Evolutionary conservation across 176 grass and related monocot genomes (phyloP).

Genomic region (Avena atlantica): DNA sequence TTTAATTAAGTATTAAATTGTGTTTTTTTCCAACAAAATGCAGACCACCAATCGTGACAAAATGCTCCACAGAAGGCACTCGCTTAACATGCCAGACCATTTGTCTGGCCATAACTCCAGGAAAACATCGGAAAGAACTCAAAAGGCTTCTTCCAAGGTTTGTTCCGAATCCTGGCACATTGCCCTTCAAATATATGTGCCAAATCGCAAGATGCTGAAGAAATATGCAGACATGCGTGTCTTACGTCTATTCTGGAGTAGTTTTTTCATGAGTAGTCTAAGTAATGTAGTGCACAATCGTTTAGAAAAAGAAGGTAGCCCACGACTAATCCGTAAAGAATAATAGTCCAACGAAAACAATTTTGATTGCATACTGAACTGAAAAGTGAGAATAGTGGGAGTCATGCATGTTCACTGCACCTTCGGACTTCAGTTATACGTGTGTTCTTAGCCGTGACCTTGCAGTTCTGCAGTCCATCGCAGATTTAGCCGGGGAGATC

Average conservation of each 20-base stretch:
- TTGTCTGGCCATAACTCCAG: conserved; percentile 29
- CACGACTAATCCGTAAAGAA: neutral
- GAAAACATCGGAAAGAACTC: conserved; percentile 38
- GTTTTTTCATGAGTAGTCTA: neutral
- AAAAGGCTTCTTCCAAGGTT: conserved; percentile 55
- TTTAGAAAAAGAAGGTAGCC: neutral
- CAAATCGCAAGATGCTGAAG: neutral
- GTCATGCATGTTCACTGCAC: neutral
- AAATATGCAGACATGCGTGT: neutral
- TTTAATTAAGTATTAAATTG: conserved; percentile 9
- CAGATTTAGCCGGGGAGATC: conserved; percentile 85
- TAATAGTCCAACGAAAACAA: neutral
- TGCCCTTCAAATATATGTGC: neutral
- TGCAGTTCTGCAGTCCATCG: conserved; percentile 58
- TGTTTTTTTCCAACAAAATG: neutral
- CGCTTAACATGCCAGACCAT: conserved; percentile 57
- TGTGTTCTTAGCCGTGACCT: conserved; percentile 48
- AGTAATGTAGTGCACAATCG: neutral
- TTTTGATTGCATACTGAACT: neutral
- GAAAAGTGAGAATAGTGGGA: conserved; percentile 1
- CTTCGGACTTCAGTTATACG: neutral
- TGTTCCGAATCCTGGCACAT: conserved; percentile 15
- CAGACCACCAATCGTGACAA: conserved; percentile 54
- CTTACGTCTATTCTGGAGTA: neutral
- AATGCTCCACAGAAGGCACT: conserved; percentile 53